Evolutionary conservation across 495 filamentous ascomycete species (phyloP).

Genomic region (Trichoderma parareesei): DNA sequence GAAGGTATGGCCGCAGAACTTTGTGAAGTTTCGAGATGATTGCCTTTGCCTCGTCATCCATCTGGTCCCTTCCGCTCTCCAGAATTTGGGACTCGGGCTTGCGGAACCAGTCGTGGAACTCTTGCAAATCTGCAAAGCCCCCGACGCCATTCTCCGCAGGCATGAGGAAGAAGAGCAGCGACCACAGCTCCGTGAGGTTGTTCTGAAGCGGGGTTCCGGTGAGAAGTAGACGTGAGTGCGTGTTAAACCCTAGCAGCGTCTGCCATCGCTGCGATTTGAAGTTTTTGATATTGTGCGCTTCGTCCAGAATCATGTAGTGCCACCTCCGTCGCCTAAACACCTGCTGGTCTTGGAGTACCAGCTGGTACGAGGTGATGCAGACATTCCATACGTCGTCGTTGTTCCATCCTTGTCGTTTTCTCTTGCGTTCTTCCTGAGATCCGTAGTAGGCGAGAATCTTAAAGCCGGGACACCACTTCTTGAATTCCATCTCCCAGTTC

Average conservation of each 20-base stretch:
- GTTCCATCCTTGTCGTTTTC: slow-evolving; percentile 85
- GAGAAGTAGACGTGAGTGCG: slow-evolving; percentile 74
- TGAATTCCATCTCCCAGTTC: slow-evolving; percentile 99
- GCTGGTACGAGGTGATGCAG: slow-evolving; percentile 91
- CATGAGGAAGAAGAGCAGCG: slow-evolving; percentile 90
- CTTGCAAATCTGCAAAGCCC: slow-evolving; percentile 80
- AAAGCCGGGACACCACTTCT: slow-evolving; percentile 98
- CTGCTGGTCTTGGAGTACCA: slow-evolving; percentile 86
- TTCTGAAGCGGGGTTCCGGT: slow-evolving; percentile 97
- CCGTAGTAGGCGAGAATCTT: slow-evolving; percentile 98
- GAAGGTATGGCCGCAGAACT: slow-evolving; percentile 83
- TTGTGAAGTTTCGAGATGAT: slow-evolving; percentile 90
- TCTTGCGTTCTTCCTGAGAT: slow-evolving; percentile 79
- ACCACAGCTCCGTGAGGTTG: slow-evolving; percentile 95
- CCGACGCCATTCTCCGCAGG: slow-evolving; percentile 79
- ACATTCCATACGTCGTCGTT: slow-evolving; percentile 92
- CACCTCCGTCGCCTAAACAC: slow-evolving; percentile 89
- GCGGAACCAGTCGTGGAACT: slow-evolving; percentile 91
- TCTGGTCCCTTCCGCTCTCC: slow-evolving; percentile 83
- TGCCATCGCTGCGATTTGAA: slow-evolving; percentile 97
- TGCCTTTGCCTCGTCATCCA: slow-evolving; percentile 84
- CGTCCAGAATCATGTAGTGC: slow-evolving; percentile 98
- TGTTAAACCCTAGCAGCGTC: slow-evolving; percentile 83
- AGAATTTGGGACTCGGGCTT: slow-evolving; percentile 91
- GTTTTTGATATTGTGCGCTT: slow-evolving; percentile 99